Base-by-base conservation (phyloP, 2,329 filamentous ascomycete genomes). In the Xylaria sp. region DNA sequence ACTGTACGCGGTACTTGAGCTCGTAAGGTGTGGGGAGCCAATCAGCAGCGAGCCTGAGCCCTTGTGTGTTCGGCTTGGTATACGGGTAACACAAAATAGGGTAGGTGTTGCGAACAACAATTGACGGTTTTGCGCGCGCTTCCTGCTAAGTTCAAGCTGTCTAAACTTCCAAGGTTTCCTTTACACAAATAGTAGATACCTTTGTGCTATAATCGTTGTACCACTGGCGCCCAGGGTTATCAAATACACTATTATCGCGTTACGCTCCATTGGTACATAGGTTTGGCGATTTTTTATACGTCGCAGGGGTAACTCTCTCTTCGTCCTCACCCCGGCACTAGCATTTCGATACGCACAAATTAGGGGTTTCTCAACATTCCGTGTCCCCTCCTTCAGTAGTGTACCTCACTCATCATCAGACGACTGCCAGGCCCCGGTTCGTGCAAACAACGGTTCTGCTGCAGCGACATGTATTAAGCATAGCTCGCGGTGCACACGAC, bases 1-100 rank as follows among this genome's bases (percentile, higher is more conserved):
- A 70, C 68, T 70, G 68, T 70, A 56, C 54, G 58, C 52, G 62
- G 62, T 68, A 68, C 68, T 67, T 69, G 58, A 5, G n/a, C 25
- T 58, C n/a, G 28, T 25, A 54, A 51, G 57, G 25, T 44, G 50
- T 25, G 23, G 5, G 5, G 9, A 15, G 23, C 67, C 67, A 69
- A 69, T 66, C 68, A 70, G 34, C 55, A 23, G 15, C 56, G 9
- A 55, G 12, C 55, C 37, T 54, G 20, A 34, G 9, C 56, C 51
- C 63, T 20, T 51, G 39, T 51, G 39, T 55, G 52, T 37, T n/a
- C 37, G 39, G 55, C 12, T 37, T 57, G 41, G 46, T 46, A 37
- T 37, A 37, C 34, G 2, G 34, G 34, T 37, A 37, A 8, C 7
- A 8, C 13, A n/a, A 18, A 46, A 18, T 18, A 18, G 10, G 5